Conservation (phyloP, 257 asterid genomes). For the Vinca minor region DNA sequence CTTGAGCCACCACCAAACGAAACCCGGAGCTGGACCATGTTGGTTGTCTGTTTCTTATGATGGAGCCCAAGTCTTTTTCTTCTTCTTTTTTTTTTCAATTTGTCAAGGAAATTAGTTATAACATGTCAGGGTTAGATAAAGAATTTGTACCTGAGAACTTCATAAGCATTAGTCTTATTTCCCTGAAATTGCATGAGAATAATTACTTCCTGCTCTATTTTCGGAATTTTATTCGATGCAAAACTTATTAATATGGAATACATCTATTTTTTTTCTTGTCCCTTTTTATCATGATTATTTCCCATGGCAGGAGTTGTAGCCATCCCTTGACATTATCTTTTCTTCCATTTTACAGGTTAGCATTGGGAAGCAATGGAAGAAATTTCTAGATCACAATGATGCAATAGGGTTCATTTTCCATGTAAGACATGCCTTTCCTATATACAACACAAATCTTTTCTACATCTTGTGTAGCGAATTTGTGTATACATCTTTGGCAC, state of each 20-base stretch:
- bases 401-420: slow-evolving; percentile 71
- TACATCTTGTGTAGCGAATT: background rate
- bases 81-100: too few relatives aligned
- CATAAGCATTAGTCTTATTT: background rate
- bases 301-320: background rate
- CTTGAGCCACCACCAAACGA: too few relatives aligned
- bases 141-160: background rate
- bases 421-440: slow-evolving; percentile 30
- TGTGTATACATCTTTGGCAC: background rate
- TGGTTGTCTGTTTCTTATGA: too few relatives aligned
- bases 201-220: background rate
- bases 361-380: slow-evolving; percentile 93
- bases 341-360: slow-evolving; percentile 48
- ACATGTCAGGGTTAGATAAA: background rate
- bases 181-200: too few relatives aligned
- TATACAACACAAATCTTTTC: background rate
- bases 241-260: background rate
- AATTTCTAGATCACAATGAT: slow-evolving; percentile 66
- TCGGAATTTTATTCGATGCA: background rate
- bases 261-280: background rate
- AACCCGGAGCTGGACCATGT: too few relatives aligned
- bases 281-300: background rate
- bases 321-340: background rate
- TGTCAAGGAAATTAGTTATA: background rate
- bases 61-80: background rate